Conservation (phyloP, 2,329 filamentous ascomycete genomes). For the Epicoccum nigrum region DNA sequence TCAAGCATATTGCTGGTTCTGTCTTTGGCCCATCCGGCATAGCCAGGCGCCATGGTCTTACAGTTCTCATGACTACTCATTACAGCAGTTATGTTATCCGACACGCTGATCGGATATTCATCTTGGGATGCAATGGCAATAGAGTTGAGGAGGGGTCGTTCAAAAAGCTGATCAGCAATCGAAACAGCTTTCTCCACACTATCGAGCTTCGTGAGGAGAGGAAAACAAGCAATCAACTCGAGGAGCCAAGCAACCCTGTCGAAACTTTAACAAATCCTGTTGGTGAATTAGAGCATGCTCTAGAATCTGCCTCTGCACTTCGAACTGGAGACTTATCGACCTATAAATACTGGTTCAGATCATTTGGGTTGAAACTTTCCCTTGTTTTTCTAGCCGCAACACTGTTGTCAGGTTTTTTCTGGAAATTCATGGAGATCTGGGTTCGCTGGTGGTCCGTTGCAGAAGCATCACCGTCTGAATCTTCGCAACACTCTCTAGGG, state of each 20-base stretch:
- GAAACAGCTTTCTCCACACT: neutral
- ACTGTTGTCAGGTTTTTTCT: neutral
- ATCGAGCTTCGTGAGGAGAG: neutral
- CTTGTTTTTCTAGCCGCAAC: neutral
- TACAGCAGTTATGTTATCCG: neutral
- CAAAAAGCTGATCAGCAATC: neutral
- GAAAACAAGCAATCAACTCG: neutral
- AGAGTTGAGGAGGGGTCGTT: neutral
- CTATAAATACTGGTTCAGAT: neutral
- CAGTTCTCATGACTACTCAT: neutral
- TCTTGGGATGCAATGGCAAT: neutral
- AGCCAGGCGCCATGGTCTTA: neutral
- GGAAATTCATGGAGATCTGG: neutral
- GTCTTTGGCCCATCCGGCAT: neutral
- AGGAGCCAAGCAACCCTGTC: too few relatives aligned
- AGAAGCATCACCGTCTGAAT: neutral
- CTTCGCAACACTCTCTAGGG: neutral
- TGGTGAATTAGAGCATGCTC: too few relatives aligned
- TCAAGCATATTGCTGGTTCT: neutral
- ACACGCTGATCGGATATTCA: neutral
- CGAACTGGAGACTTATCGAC: neutral
- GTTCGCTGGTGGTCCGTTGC: neutral
- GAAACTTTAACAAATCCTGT: too few relatives aligned
- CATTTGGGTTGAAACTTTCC: neutral
- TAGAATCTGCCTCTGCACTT: neutral